Conservation (phyloP, 352 stramenopile genomes). For the Elongisporangium anandrum region DNA sequence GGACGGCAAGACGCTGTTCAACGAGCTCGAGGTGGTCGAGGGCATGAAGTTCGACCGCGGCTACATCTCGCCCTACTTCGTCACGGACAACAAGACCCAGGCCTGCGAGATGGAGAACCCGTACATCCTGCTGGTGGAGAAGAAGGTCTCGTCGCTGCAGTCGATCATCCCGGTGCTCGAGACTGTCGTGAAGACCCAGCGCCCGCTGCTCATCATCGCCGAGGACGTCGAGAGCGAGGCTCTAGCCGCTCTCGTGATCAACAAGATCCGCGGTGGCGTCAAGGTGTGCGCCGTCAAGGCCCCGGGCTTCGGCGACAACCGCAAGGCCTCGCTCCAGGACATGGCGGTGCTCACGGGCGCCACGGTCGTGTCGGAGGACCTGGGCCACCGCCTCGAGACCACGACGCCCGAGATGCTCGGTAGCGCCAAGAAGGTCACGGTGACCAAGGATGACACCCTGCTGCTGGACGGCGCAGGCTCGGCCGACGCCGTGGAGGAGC, state of each 20-base stretch:
- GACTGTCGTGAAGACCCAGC: conserved; percentile 95
- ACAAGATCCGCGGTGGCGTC: conserved; percentile 99
- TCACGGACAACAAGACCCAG: conserved; percentile 99
- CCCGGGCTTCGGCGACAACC: conserved; percentile 99
- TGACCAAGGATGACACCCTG: conserved; percentile 99
- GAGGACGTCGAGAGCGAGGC: conserved; percentile 99
- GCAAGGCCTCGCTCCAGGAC: conserved; percentile 99
- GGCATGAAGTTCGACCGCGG: conserved; percentile 99
- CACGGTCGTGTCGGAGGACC: conserved; percentile 98
- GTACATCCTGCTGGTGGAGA: conserved; percentile 99
- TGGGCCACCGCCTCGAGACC: conserved; percentile 98
- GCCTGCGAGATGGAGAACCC: conserved; percentile 98
- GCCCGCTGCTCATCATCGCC: conserved; percentile 98
- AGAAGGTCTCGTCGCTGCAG: conserved; percentile 98
- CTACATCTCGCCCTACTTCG: conserved; percentile 99
- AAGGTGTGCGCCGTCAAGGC: conserved; percentile 99
- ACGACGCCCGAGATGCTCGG: conserved; percentile 94
- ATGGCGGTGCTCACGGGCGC: conserved; percentile 98
- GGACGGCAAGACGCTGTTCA: conserved; percentile 99
- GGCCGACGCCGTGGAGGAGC: conserved; percentile 93
- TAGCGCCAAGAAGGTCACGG: conserved; percentile 91
- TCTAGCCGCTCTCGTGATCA: conserved; percentile 98
- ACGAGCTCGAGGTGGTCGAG: conserved; percentile 99
- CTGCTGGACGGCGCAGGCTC: conserved; percentile 95
- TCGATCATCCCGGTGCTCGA: conserved; percentile 97